Base-by-base conservation (phyloP, 1,139 yeast species). In the Suhomyces bribrorum region DNA sequence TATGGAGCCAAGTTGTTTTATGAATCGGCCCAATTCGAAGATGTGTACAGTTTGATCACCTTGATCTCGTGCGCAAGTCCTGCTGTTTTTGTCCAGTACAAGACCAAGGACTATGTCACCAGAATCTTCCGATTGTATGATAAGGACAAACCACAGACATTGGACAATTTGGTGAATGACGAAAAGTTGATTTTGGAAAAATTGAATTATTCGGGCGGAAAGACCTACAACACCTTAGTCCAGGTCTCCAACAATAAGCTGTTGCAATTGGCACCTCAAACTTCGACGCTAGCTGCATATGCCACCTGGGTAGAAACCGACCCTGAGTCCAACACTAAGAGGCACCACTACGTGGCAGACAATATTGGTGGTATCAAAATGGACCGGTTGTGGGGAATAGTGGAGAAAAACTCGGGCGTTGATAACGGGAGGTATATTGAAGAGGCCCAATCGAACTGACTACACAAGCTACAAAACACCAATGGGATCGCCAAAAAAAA, bases 311-410 rank as follows among this genome's bases (percentile, higher is more conserved):
- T 73, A 32, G 75, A 75, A 31, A 53, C 49, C 11, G 74, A 73
- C 26, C 55, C 62, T 5, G 62, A 66, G 54, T 31, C 66, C 2
- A 64, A 67, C 1, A 47, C 56, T 31, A 62, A 52, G 40, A 64
- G 70, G 44, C 62, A 66, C 26, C 79, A 71, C 57, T 84, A 80
- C 50, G 75, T 86, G 3, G 77, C 75, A 7, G 95, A 86, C 53
- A 83, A 86, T 47, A 69, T 84, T 31, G 94, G 95, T 3, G 95
- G 95, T 1, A 65, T 84, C 54, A 79, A 79, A 48, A 86, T 86
- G 95, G 95, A 86, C 52, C 66, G 95, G 39, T 57, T 86, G 4
- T 83, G 95, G 92, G 89, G 92, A 2, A 75, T 85, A 13, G 77
- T 84, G 5, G 95, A 86, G 57, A 67, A 66, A 37, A 79, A 82